These are phyloP conservation scores for Aegilops speltoides DNA, from an alignment of 176 grass and related monocot species.

Conservation along the genomic window DNA sequence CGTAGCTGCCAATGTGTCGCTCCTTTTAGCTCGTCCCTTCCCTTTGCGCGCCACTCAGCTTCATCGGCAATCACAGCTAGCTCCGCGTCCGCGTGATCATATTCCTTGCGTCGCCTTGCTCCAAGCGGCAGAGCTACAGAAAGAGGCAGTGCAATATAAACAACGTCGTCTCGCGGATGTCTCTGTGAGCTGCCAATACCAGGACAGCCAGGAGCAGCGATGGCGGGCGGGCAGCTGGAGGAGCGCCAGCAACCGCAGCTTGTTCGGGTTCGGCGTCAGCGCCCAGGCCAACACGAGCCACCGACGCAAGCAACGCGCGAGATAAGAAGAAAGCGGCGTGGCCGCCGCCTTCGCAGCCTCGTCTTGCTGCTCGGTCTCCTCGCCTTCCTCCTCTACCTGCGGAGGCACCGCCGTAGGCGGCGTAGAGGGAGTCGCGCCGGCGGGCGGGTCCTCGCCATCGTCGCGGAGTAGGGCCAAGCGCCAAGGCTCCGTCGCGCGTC, in stretches of 20 bases:
- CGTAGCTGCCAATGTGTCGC: background rate
- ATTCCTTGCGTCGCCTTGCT: background rate
- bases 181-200: background rate
- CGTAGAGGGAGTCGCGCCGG: background rate
- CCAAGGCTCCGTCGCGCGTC: background rate
- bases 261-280: background rate
- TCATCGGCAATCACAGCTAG: background rate
- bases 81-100: background rate
- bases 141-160: background rate
- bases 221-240: background rate
- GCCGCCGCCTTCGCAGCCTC: constrained; percentile 22
- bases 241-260: background rate
- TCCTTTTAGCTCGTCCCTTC: background rate
- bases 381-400: constrained; percentile 51
- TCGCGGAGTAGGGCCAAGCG: constrained; percentile 5
- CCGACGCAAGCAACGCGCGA: background rate
- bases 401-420: constrained; percentile 4
- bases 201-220: background rate
- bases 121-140: background rate
- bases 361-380: constrained; percentile 42
- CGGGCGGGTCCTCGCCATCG: constrained; percentile 7
- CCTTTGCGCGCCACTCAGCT: no score
- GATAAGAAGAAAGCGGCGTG: background rate
- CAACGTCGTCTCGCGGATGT: background rate
- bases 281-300: background rate